Evolutionary conservation across 805 yeast genomes (phyloP), one percentile per base, ranked within the genome.

Genomic region (Yarrowia sp.): DNA sequence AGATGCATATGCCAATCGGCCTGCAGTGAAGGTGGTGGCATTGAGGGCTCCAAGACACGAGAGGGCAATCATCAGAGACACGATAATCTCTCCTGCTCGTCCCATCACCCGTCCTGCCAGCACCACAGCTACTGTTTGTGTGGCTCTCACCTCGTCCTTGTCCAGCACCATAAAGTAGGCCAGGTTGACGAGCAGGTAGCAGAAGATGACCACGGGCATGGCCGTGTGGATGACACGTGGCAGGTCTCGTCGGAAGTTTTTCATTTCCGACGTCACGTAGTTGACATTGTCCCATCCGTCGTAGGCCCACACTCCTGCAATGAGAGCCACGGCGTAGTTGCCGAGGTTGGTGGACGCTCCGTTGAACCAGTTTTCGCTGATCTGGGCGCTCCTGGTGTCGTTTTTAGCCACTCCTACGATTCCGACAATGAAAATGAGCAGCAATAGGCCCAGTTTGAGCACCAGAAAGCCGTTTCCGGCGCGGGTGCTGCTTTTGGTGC

Each of bases 111-210:
- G 66, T 3, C 68, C 62, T 28, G 77, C 77, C 40, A 78, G 69
- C 6, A 74, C 68, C 36, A 78, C 65, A 4, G 78, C 78, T 3
- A 78, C 78, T 1, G 79, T 74, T 14, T 74, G 70, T 3, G 79
- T 69, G 3, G 67, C 56, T 22, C 71, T 69, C 12, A 78, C 67
- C 46, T 80, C 85, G 6, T 85, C 87, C 67, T 82, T 81, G 65
- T 92, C 89, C 43, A 92, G 90, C 54, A 90, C 93, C 4, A 91
- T 92, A 72, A 85, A 78, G 68, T 78, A 78, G 6, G 78, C 73
- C 16, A 73, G 24, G 65, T 78, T 78, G 16, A 78, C 76, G 19
- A 73, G 64, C 21, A 76, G 32, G 67, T 78, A 78, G 26, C 74
- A 72, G 8, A 69, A 17, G 22, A 76, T 75, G 10, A 78, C 81